Conservation (phyloP, 306 rosid species). For the Sesbania bispinosa region DNA sequence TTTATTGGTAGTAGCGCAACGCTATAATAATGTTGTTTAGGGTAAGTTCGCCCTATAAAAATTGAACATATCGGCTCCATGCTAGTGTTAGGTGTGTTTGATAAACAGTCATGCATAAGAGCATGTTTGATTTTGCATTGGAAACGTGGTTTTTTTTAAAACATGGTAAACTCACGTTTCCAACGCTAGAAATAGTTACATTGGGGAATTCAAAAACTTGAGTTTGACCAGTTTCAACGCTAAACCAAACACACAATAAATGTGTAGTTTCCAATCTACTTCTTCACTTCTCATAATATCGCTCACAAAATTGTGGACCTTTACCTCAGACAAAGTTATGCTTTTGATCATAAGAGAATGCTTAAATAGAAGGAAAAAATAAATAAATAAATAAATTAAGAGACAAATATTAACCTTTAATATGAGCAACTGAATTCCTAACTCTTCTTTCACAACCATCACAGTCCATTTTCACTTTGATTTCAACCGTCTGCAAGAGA, state of each 20-base stretch:
- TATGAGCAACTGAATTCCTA: conserved; percentile 34
- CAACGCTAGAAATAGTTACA: no score
- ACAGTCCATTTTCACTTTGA: conserved; percentile 51
- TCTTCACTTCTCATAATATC: neutral
- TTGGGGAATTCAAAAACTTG: no score
- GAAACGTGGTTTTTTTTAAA: no score
- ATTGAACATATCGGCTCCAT: no score
- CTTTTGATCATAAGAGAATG: neutral
- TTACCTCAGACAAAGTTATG: neutral
- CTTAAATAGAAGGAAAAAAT: no score
- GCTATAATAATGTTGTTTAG: neutral
- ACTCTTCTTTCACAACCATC: conserved; percentile 58
- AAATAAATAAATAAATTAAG: no score
- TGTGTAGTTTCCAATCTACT: neutral
- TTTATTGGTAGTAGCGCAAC: neutral
- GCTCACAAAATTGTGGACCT: neutral
- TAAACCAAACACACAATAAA: no score
- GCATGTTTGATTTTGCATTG: no score
- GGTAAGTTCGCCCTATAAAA: neutral
- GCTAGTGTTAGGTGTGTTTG: neutral
- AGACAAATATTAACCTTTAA: conserved; percentile 31
- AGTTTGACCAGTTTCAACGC: no score
- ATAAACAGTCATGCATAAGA: no score
- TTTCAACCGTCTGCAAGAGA: conserved; percentile 35
- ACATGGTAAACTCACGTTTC: no score